A percentile compares a stretch with the other conserved stretches of the same genome.
These are phyloP conservation scores for Mentha longifolia DNA, from an alignment of 257 asterid genomes.

Conservation along the genomic window DNA sequence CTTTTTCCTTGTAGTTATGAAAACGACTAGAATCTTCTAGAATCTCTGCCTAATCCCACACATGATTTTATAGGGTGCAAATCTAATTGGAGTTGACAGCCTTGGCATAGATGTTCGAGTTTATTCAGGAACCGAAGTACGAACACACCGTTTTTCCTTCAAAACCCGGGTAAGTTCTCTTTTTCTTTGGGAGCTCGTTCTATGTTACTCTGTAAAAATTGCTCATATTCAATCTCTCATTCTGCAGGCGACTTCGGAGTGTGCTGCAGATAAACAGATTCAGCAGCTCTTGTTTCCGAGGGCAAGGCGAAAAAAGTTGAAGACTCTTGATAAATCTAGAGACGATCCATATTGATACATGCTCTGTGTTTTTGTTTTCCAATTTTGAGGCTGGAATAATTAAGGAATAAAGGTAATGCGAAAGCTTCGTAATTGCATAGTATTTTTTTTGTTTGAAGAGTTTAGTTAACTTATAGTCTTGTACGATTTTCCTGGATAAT, in stretches of 20 bases:
- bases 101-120: constrained; percentile 82
- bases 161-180: constrained; percentile 51
- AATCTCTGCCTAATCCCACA: constrained; percentile 15
- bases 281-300: constrained; percentile 73
- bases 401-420: constrained; percentile 7
- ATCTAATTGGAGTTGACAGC: constrained; percentile 78
- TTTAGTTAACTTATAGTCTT: neutral
- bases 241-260: constrained; percentile 65
- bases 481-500: neutral
- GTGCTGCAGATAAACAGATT: constrained; percentile 81
- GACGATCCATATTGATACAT: constrained; percentile 45
- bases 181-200: neutral
- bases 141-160: constrained; percentile 78
- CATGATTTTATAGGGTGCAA: constrained; percentile 53
- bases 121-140: constrained; percentile 65
- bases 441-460: neutral
- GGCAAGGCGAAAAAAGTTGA: constrained; percentile 59
- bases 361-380: neutral
- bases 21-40: neutral
- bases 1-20: neutral
- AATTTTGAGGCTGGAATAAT: constrained; percentile 29
- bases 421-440: constrained; percentile 17
- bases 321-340: constrained; percentile 42
- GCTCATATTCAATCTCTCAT: neutral
- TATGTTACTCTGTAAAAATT: neutral